These are phyloP conservation scores for Citrus sp. DNA, from an alignment of 345 rosid species.

Conservation along the genomic window DNA sequence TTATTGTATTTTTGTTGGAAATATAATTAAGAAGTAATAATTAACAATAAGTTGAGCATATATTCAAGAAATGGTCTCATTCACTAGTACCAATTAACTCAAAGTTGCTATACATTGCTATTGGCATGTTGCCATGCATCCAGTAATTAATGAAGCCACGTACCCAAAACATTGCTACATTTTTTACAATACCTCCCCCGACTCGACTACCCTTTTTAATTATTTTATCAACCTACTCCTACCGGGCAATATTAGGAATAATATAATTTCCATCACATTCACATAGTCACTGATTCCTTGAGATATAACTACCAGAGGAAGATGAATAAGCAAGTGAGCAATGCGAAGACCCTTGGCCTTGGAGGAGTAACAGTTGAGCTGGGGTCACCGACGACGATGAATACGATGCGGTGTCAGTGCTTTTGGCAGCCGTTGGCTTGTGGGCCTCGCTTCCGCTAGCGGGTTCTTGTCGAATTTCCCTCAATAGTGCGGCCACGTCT, in stretches of 20 bases:
- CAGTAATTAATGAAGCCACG: neutral
- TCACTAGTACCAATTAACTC: neutral
- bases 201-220: neutral
- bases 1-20: neutral
- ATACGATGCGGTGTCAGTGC: constrained; percentile 17
- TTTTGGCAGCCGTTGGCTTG: constrained; percentile 33
- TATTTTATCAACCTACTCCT: neutral
- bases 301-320: constrained; percentile 27
- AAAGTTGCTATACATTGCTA: neutral
- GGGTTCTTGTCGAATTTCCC: constrained; percentile 58
- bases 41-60: too few relatives aligned
- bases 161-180: neutral
- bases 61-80: neutral
- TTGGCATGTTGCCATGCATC: neutral
- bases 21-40: too few relatives aligned
- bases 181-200: neutral
- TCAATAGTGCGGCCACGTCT: constrained; percentile 74
- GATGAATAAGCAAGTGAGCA: constrained; percentile 48
- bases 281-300: constrained; percentile 17
- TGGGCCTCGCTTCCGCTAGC: constrained; percentile 25
- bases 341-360: constrained; percentile 40
- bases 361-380: constrained; percentile 36
- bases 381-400: constrained; percentile 50
- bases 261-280: neutral
- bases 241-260: neutral